Evolutionary conservation across 2,329 filamentous ascomycete genomes (phyloP), one percentile per base, ranked within the genome.

Genomic region (Aspergillus hiratsukae): DNA sequence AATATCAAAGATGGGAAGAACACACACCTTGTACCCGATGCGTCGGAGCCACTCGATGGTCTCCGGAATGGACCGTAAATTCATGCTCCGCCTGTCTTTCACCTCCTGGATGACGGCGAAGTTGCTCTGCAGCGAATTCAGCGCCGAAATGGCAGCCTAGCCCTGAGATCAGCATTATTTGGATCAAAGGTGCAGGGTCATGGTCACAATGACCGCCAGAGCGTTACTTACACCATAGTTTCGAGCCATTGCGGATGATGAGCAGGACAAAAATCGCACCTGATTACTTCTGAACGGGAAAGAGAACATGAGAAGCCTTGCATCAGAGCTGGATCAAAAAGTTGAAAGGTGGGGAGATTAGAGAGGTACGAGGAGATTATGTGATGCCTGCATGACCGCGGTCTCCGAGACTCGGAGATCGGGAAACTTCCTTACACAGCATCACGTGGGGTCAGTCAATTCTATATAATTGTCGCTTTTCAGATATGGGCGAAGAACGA

Each of bases 71-170:
- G 91, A 89, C 54, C 80, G 80, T 49, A 86, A 80, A 68, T 96
- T 95, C 76, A 89, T 85, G 28, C 81, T 83, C 60, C 86, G 78
- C 21, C 90, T 89, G 19, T 87, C 88, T 49, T 86, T 83, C 52
- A 94, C 86, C 51, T 87, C 86, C 70, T 96, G 86, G 19, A 97
- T 83, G 57, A 89, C 79, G 41, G 87, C 82, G 65, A 86, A 87
- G 72, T 96, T 96, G 54, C 88, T 88, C 67, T 93, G 88, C 53
- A 96, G 81, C 50, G 84, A 84, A 64, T 90, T 87, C 63, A 96
- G 84, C 55, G 87, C 86, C 53, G 81, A 73, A 41, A 96, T 85
- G 40, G 91, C 91, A 64, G 86, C 84, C 75, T 87, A 73, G 19
- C 35, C 48, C 40, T 46, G 19, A 55, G 49, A 27, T 29, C 41